A percentile compares a stretch with the other conserved stretches of the same genome.
Conservation (phyloP, 257 asterid genomes). For the Prunella vulgaris region DNA sequence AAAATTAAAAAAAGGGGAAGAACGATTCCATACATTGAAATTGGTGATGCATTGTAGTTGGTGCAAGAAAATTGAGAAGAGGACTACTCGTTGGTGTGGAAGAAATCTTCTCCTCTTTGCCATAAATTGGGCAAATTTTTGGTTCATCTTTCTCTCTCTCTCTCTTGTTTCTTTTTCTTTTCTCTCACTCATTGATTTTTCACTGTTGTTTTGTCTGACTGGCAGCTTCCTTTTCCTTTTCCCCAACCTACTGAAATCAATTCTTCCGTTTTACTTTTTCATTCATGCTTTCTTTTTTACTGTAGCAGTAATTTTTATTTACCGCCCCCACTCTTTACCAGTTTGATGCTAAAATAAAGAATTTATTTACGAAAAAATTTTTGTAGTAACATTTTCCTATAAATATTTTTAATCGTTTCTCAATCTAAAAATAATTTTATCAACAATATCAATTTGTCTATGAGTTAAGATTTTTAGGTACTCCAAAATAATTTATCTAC, state of each 20-base stretch:
- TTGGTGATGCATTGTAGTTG: slow-evolving; percentile 37
- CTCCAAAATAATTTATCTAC: too few relatives aligned
- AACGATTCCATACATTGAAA: slow-evolving; percentile 55
- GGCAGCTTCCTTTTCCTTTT: slow-evolving; percentile 53
- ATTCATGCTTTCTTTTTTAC: slow-evolving; percentile 10
- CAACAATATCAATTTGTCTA: too few relatives aligned
- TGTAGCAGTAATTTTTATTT: slow-evolving; percentile 3
- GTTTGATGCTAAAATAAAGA: too few relatives aligned
- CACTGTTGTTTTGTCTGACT: slow-evolving; percentile 20
- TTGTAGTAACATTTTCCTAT: too few relatives aligned
- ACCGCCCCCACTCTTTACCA: too few relatives aligned
- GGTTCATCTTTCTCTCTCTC: slow-evolving; percentile 12
- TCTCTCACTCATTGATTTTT: slow-evolving; percentile 24
- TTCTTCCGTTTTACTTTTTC: slow-evolving; percentile 18
- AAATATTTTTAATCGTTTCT: too few relatives aligned
- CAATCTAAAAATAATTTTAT: too few relatives aligned
- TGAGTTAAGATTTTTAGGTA: too few relatives aligned
- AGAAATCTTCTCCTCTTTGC: slow-evolving; percentile 35
- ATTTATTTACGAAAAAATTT: too few relatives aligned
- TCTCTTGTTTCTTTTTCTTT: slow-evolving; percentile 9
- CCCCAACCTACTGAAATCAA: slow-evolving; percentile 31
- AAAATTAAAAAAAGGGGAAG: slow-evolving; percentile 11
- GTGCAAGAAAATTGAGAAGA: slow-evolving; percentile 29
- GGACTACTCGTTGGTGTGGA: slow-evolving; percentile 36
- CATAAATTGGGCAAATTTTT: slow-evolving; percentile 27